Evolutionary conservation across 257 asterid genomes (phyloP).

Genomic region (Fraxinus pennsylvanica): DNA sequence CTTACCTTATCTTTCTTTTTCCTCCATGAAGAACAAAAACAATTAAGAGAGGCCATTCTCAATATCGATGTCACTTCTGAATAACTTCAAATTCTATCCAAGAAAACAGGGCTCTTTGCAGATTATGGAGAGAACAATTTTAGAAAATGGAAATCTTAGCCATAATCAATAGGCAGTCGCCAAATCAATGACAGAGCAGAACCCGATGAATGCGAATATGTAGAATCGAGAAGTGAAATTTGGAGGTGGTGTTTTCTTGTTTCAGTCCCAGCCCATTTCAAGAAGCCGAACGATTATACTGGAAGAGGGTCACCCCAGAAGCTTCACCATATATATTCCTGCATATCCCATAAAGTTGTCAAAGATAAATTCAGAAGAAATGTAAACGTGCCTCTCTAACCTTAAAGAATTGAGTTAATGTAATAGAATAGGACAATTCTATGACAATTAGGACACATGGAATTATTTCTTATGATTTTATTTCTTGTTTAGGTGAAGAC

Average conservation of each 20-base stretch:
- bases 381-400: too few relatives aligned
- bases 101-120: conserved; percentile 21
- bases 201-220: conserved; percentile 31
- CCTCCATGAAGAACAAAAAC: conserved; percentile 47
- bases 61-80: conserved; percentile 4
- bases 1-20: conserved; percentile 53
- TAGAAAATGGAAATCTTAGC: conserved; percentile 39
- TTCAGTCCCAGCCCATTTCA: conserved; percentile 43
- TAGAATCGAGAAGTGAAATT: conserved; percentile 10
- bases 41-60: conserved; percentile 46
- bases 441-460: too few relatives aligned
- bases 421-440: too few relatives aligned
- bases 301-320: conserved; percentile 55
- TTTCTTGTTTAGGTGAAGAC: too few relatives aligned
- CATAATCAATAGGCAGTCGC: conserved; percentile 67
- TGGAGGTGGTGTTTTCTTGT: too few relatives aligned
- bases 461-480: too few relatives aligned
- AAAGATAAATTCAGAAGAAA: too few relatives aligned
- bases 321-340: conserved; percentile 50
- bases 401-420: too few relatives aligned
- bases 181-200: conserved; percentile 46
- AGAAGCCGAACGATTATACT: conserved; percentile 30
- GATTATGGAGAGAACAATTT: conserved; percentile 20
- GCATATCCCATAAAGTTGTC: conserved; percentile 24
- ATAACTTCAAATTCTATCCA: conserved; percentile 12